Evolutionary conservation across 2,329 filamentous ascomycete genomes (phyloP), one percentile per base, ranked within the genome.

Genomic region (Trichoderma cornu-damae): DNA sequence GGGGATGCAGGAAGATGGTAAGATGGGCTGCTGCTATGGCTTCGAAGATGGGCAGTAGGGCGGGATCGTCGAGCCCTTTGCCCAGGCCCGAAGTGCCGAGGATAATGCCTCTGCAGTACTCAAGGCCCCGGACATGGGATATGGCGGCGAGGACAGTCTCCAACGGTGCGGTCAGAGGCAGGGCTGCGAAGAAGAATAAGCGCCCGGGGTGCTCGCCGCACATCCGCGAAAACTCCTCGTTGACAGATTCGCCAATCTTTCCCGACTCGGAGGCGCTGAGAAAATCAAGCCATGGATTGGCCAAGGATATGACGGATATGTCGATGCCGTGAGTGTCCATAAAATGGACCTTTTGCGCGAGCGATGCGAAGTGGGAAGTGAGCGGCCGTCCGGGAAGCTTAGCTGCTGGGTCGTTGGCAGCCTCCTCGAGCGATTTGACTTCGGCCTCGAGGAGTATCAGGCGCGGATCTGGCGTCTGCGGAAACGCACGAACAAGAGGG

Each of bases 231-330:
- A 96, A 86, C 62, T 93, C 89, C 63, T 86, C 77, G 70, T 96
- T 96, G 69, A 96, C 86, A 1, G 77, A 77, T 51, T 67, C 61
- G 1, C 90, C 90, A 48, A 86, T 84, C 28, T 72, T 69, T 1
- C 80, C 81, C 0, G 89, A 88, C 62, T 86, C 81, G 3, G 75
- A 69, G 0, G 82, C 68, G 8, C 77, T 69, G 0, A 96, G 73
- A 68, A 96, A 96, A 72, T 96, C 92, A 2, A 96, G 80, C 92
- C 92, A 96, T 0, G 92, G 92, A 68, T 96, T 96, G 12, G 92
- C 92, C 20, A 96, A 83, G 0, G 89, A 94, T 61, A 96, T 84
- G 50, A 96, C 88, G 1, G 89, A 94, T 62, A 87, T 84, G 70
- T 88, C 82, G 69, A 96, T 96, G 53, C 76, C 76, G 73, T 96